These are phyloP conservation scores for Austroboletus niveus DNA, from an alignment of 1,284 basidiomycete species.

Conservation along the genomic window DNA sequence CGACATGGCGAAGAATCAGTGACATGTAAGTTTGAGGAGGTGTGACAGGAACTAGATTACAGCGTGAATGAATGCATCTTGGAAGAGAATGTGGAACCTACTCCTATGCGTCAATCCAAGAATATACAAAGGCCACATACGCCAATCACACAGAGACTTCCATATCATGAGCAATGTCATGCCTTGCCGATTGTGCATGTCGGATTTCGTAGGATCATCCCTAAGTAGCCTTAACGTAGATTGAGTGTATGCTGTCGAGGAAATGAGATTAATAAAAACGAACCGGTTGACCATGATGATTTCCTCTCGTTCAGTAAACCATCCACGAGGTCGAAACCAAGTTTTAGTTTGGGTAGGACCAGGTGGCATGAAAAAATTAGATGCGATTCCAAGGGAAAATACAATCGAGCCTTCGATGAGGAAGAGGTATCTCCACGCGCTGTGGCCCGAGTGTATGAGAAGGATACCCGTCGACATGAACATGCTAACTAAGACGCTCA, in stretches of 20 bases:
- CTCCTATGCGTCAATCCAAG: constrained; percentile 48
- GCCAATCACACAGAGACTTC: constrained; percentile 47
- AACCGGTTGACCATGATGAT: constrained; percentile 58
- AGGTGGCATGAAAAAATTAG: constrained; percentile 68
- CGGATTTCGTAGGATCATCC: constrained; percentile 56
- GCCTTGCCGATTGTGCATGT: constrained; percentile 67
- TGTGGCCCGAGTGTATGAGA: constrained; percentile 54
- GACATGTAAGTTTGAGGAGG: constrained; percentile 53
- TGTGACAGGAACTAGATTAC: constrained; percentile 40
- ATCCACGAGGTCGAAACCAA: constrained; percentile 59
- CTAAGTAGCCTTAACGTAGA: constrained; percentile 42
- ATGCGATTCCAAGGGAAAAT: constrained; percentile 50
- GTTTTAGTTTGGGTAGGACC: constrained; percentile 67
- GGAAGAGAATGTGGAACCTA: constrained; percentile 10
- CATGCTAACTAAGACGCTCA: constrained; percentile 51
- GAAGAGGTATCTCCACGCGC: constrained; percentile 62
- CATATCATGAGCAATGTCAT: constrained; percentile 46
- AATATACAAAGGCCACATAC: constrained; percentile 55
- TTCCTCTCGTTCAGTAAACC: constrained; percentile 51
- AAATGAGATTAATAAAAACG: neutral
- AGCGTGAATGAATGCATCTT: neutral
- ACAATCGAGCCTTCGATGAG: constrained; percentile 58
- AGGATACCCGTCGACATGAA: constrained; percentile 69
- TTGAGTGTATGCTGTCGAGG: neutral
- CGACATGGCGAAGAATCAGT: constrained; percentile 49